Evolutionary conservation across 805 yeast species (phyloP).

Genomic region (Starmerella potacharoeniae): DNA sequence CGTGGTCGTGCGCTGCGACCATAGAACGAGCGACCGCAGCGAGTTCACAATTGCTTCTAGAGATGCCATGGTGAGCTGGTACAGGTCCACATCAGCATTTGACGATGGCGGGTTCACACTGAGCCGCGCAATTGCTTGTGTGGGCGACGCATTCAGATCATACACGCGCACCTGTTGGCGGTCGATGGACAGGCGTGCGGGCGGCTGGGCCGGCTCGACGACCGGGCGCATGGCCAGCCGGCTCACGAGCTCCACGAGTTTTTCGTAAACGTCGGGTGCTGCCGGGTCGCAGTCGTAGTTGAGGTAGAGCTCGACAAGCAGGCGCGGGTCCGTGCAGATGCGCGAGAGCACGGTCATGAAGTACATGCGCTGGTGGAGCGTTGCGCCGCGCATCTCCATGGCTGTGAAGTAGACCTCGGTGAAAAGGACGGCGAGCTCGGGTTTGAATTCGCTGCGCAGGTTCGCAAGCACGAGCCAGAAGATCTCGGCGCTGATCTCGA

Average conservation of each 20-base stretch:
- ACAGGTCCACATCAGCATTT: conserved; percentile 50
- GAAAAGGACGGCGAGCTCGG: conserved; percentile 87
- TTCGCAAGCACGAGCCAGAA: conserved; percentile 82
- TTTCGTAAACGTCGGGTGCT: conserved; percentile 70
- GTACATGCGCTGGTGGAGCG: conserved; percentile 85
- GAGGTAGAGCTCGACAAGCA: conserved; percentile 81
- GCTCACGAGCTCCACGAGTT: conserved; percentile 65
- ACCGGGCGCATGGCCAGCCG: conserved; percentile 58
- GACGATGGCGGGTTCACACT: conserved; percentile 9
- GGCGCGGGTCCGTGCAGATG: conserved; percentile 76
- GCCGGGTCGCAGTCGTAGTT: conserved; percentile 87
- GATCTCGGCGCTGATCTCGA: conserved; percentile 82
- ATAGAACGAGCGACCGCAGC: conserved; percentile 64
- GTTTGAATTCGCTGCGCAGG: conserved; percentile 75
- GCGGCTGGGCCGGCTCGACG: conserved; percentile 60
- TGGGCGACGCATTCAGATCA: conserved; percentile 61
- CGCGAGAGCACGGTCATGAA: conserved; percentile 70
- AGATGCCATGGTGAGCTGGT: conserved; percentile 71
- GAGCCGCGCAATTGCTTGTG: conserved; percentile 59
- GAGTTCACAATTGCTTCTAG: conserved; percentile 72
- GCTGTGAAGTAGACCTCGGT: conserved; percentile 91
- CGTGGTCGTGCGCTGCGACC: conserved; percentile 60
- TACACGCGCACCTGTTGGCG: conserved; percentile 44
- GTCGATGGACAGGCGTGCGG: conserved; percentile 34
- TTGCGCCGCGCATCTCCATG: conserved; percentile 80